Base-by-base conservation (phyloP, 345 rosid genomes). In the Tarenaya hassleriana region DNA sequence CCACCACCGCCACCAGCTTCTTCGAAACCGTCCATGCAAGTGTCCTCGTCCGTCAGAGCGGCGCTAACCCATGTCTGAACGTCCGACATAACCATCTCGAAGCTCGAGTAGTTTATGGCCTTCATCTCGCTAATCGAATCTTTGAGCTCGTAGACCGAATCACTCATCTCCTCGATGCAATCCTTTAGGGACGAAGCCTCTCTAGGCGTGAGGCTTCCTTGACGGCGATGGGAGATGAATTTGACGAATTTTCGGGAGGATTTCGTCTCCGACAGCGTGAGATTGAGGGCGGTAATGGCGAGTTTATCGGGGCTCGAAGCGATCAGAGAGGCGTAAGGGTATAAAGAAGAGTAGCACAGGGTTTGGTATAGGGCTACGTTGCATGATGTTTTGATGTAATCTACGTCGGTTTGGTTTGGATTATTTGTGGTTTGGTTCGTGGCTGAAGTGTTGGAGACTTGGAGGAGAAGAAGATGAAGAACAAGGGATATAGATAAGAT, bases 51-150 rank as follows among this genome's bases (percentile, higher is more conserved):
- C 8, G 98, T 91, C 52, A 87, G 68, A 35, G 96, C 95, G 4
- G 98, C 96, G 32, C 98, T 91, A 0, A 81, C 83, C 96, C 96
- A 91, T 4, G 98, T 91, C 69, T 91, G 81, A 4, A 82, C 80
- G 49, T 91, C 87, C 58, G 96, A 87, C 55, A 82, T 62, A 44
- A 84, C 95, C 80, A 92, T 80, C 32, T 62, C 21, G 45, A 82
- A 76, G 49, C 58, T 77, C 47, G 73, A 32, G 17, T 41, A 33
- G 3, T 82, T 77, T 55, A 75, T 33, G 38, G 50, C 62, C 68
- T 81, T 84, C 48, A 91, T 60, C 72, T 91, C 98, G 16, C 60
- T 52, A 11, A 73, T 41, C 8, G 98, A 77, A 35, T 60, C 75
- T 55, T 69, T 65, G 5, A 91, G 76, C 51, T 86, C 71, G 70